Base-by-base conservation (phyloP, 2,329 filamentous ascomycete genomes). In the Pyrenochaeta sp. region DNA sequence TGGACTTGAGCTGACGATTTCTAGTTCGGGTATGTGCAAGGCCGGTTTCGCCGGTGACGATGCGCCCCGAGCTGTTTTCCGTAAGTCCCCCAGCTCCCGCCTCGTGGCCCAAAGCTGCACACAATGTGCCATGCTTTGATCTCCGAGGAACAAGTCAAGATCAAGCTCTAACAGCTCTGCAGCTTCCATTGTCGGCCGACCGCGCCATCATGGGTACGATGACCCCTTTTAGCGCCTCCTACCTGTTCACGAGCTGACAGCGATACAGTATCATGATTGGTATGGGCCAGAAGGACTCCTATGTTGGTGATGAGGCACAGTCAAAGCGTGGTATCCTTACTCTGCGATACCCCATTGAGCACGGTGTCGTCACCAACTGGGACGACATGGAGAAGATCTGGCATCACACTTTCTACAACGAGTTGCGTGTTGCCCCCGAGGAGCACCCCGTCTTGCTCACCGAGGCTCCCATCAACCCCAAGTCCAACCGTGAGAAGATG, bases 401-500 rank as follows among this genome's bases (percentile, higher is more conserved):
- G 94, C 94, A 99, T 81, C 94, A 99, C 90, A 97, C 94, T 75
- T 99, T 99, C 86, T 99, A 97, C 90, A 99, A 99, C 83, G 94
- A 99, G 85, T 86, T 99, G 74, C 93, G 94, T 93, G 94, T 99
- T 62, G 94, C 94, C 71, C 94, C 94, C 70, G 94, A 99, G 86
- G 94, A 99, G 88, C 94, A 99, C 87, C 94, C 94, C 71, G 92
- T 97, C 76, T 87, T 99, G 75, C 86, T 99, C 78, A 99, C 94
- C 69, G 94, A 99, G 84, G 94, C 94, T 70, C 94, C 94, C 68
- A 97, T 99, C 88, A 99, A 99, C 88, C 94, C 94, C 78, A 97
- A 97, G 87, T 96, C 90, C 83, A 99, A 99, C 86, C 90, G 94
- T 87, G 94, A 99, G 86, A 99, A 99, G 91, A 99, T 99, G 94